phyloP scores from a whole-genome alignment of 139 green algal species.

The Astrephomene gubernaculifera region DNA sequence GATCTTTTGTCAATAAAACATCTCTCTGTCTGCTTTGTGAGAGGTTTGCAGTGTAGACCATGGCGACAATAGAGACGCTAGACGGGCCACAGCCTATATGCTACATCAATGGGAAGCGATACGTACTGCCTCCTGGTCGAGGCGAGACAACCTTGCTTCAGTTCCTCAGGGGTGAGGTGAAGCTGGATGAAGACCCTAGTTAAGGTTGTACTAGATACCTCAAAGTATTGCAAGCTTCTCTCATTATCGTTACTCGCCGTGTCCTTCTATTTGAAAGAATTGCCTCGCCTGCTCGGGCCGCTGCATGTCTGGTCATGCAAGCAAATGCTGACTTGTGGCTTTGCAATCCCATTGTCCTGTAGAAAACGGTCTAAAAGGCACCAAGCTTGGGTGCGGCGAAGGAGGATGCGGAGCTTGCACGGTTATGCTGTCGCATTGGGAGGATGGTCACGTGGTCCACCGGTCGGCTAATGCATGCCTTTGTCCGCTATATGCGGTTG shows the following conservation, averaged over 20 bases:
- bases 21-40: too few species aligned
- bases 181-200: too few species aligned
- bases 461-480: slow-evolving; percentile 95
- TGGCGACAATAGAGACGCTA: background rate
- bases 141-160: slow-evolving; percentile 87
- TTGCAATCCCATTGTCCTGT: too few species aligned
- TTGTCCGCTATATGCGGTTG: slow-evolving; percentile 92
- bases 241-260: too few species aligned
- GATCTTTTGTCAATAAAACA: too few species aligned
- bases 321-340: too few species aligned
- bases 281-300: too few species aligned
- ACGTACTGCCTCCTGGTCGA: slow-evolving; percentile 73
- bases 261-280: too few species aligned
- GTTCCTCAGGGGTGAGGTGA: slow-evolving; percentile 85
- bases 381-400: slow-evolving; percentile 97
- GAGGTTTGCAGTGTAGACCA: background rate
- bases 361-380: slow-evolving; percentile 87
- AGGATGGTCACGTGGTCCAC: slow-evolving; percentile 75
- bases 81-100: slow-evolving; percentile 48
- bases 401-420: slow-evolving; percentile 97
- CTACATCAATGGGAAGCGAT: slow-evolving; percentile 90
- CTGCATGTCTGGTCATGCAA: too few species aligned
- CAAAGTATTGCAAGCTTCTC: too few species aligned
- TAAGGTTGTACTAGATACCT: too few species aligned
- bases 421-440: slow-evolving; percentile 89